phyloP scores from a whole-genome alignment of 306 rosid species.

The Dryas alaskensis region DNA sequence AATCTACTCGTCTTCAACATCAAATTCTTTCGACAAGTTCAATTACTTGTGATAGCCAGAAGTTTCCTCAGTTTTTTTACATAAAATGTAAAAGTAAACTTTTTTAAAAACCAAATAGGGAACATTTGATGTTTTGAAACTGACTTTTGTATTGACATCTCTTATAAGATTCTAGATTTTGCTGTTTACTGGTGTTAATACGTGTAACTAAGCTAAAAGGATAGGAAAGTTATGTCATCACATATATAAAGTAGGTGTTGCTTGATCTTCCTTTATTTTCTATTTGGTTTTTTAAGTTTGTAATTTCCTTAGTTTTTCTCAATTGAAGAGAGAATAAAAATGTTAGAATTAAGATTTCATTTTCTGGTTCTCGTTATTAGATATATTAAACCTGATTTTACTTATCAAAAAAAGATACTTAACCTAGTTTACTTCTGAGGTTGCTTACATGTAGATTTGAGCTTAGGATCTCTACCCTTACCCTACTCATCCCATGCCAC shows the following conservation, averaged over 20 bases:
- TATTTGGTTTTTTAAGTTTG: neutral
- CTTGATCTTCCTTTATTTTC: neutral
- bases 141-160: neutral
- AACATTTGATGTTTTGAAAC: neutral
- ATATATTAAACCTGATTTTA: no score
- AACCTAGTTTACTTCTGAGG: neutral
- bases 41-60: neutral
- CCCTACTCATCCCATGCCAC: no score
- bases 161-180: no score
- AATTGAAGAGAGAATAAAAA: neutral
- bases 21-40: neutral
- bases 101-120: neutral
- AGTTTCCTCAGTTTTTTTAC: neutral
- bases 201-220: neutral
- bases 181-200: neutral
- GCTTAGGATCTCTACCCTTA: no score
- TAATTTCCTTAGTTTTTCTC: neutral
- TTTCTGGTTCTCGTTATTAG: no score
- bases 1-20: constrained; percentile 20
- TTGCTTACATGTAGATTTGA: neutral
- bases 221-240: neutral
- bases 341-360: neutral
- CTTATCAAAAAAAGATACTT: neutral
- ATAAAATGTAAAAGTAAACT: neutral
- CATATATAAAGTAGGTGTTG: neutral